These are phyloP conservation scores for Metschnikowia gelsemii DNA, from an alignment of 805 yeast genomes.

Conservation along the genomic window DNA sequence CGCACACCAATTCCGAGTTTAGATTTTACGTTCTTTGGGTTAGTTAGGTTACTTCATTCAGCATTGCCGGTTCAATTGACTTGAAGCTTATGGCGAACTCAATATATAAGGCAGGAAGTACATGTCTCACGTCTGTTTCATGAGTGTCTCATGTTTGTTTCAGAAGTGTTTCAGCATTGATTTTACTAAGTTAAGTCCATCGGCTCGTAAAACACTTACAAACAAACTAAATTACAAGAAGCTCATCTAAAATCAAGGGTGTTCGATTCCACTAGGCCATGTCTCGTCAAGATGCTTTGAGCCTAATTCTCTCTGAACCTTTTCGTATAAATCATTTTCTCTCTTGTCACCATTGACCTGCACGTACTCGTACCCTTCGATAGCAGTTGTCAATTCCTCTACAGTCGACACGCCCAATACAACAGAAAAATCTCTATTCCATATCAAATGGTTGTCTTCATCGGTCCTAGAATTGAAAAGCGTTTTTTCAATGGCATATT, in stretches of 20 bases:
- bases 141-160: no score
- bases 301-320: slow-evolving; percentile 49
- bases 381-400: slow-evolving; percentile 62
- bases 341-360: slow-evolving; percentile 38
- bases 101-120: no score
- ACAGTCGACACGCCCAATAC: slow-evolving; percentile 76
- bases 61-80: no score
- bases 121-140: not conserved
- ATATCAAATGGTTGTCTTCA: slow-evolving; percentile 15
- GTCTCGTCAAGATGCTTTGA: slow-evolving; percentile 54
- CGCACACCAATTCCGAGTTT: not conserved
- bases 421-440: slow-evolving; percentile 47
- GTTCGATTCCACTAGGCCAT: slow-evolving; percentile 53
- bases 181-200: no score
- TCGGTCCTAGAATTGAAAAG: slow-evolving; percentile 26
- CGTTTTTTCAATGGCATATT: slow-evolving; percentile 60
- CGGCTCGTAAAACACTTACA: not conserved
- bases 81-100: no score
- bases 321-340: slow-evolving; percentile 44
- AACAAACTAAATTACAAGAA: no score
- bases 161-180: no score
- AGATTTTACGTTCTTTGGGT: no score
- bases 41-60: no score
- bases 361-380: slow-evolving; percentile 45
- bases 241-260: no score